Evolutionary conservation across 2,329 filamentous ascomycete genomes (phyloP), one percentile per base, ranked within the genome.

Genomic region (Colletotrichum australisinense): DNA sequence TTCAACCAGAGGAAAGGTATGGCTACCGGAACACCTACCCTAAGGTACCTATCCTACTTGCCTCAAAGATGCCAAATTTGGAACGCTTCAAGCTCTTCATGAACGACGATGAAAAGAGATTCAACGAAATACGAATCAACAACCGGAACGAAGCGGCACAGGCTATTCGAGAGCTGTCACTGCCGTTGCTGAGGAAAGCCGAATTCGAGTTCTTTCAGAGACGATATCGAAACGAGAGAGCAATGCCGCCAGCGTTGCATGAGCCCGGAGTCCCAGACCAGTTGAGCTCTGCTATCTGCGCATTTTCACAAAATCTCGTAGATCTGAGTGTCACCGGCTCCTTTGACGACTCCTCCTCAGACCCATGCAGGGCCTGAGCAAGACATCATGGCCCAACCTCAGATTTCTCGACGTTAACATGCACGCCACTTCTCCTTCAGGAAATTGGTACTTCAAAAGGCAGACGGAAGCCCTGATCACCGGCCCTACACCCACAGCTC

Each of bases 31-130:
- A 63, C 9, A 63, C 60, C 42, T 63, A 28, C 22, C 60, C 60
- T 4, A 30, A 22, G 19, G 60, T 63, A 12, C 60, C 60, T 1
- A 24, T 63, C 2, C 14, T 52, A 4, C 46, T 63, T 11, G 60
- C 60, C 6, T 63, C 60, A 42, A 63, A 63, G 60, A 63, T 63
- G 42, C 60, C 60, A 3, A 63, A 24, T 30, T 42, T 63, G 19
- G 28, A 53, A 30, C 52, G 26, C 8, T 9, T 63, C 6, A 53
- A 53, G 24, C 42, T 63, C n/a, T 52, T 28, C 11, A 63, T 63
- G 42, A 42, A 63, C 19, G 60, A 63, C 3, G 60, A 53, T 12
- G 60, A 63, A n/a, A 63, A 63, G 6, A 28, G 60, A 19, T 63
- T 63, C 16, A 19, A 28, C 11, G 42, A 63, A 2, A 52, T 63